These are phyloP conservation scores for Triangularia setosa DNA, from an alignment of 2,329 filamentous ascomycete genomes.

Conservation along the genomic window DNA sequence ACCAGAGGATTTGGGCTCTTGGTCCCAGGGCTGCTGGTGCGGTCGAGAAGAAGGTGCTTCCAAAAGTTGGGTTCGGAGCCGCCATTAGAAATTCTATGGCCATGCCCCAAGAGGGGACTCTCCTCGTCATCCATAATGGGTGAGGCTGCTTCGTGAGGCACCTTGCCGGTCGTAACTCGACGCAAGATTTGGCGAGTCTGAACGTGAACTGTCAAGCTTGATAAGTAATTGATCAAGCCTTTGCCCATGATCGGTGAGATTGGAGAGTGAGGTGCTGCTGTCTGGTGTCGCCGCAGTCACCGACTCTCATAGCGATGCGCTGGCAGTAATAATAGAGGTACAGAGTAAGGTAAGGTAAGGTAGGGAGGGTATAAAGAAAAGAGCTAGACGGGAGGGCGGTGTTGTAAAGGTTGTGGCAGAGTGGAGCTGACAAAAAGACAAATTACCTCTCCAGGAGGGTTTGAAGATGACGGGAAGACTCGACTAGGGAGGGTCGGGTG, in stretches of 20 bases:
- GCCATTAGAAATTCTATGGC: neutral
- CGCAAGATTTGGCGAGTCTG: slow-evolving; percentile 28
- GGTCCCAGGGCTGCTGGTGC: slow-evolving; percentile 48
- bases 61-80: slow-evolving; percentile 23
- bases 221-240: slow-evolving; percentile 12
- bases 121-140: slow-evolving; percentile 16
- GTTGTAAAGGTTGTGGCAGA: neutral
- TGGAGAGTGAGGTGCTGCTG: neutral
- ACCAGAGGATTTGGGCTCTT: slow-evolving; percentile 46
- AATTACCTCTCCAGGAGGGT: neutral
- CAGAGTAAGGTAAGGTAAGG: too few species aligned
- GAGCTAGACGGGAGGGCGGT: too few species aligned
- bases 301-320: slow-evolving; percentile 16
- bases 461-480: too few species aligned
- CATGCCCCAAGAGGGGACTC: slow-evolving; percentile 19
- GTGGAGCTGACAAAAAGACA: neutral
- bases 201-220: slow-evolving; percentile 27
- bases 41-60: slow-evolving; percentile 44
- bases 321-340: neutral
- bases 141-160: slow-evolving; percentile 7
- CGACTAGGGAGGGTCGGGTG: neutral
- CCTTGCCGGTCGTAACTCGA: slow-evolving; percentile 17
- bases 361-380: too few species aligned
- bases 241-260: slow-evolving; percentile 15
- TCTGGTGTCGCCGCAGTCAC: slow-evolving; percentile 4